These are phyloP conservation scores for Chaetomiaceae sp. DNA, from an alignment of 2,329 filamentous ascomycete genomes.

Conservation along the genomic window DNA sequence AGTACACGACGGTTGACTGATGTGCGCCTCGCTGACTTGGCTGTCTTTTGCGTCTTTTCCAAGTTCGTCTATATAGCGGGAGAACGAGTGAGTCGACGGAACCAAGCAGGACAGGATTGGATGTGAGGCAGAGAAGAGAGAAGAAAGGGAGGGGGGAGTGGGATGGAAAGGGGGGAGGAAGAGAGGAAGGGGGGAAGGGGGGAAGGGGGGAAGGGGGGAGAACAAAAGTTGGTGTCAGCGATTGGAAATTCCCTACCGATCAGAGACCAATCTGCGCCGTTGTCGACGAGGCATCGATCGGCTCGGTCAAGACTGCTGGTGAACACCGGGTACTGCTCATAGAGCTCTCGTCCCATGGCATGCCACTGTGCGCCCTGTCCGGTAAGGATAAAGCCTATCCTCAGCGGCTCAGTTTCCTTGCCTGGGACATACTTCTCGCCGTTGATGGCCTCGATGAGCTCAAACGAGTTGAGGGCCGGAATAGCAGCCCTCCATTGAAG, in stretches of 20 bases:
- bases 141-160: no score
- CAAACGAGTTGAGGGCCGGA: constrained; percentile 37
- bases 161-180: no score
- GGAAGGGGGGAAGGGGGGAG: no score
- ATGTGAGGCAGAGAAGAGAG: no score
- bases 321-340: constrained; percentile 33
- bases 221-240: constrained; percentile 5
- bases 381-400: constrained; percentile 38
- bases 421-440: constrained; percentile 30
- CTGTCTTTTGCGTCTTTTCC: constrained; percentile 31
- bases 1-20: constrained; percentile 29
- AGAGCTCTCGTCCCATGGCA: constrained; percentile 38
- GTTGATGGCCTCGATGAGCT: constrained; percentile 40
- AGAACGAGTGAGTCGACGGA: no score
- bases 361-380: constrained; percentile 38
- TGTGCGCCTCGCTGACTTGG: constrained; percentile 25
- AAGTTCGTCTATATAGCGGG: constrained; percentile 35
- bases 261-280: constrained; percentile 33
- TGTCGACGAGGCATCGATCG: constrained; percentile 27
- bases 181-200: no score
- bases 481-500: constrained; percentile 40
- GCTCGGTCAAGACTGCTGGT: constrained; percentile 31
- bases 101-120: no score
- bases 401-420: constrained; percentile 32
- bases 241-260: constrained; percentile 15